A percentile compares a stretch with the other conserved stretches of the same genome.
phyloP scores from a whole-genome alignment of 768 basidiomycete species.

The Daedaleopsis sinensis region DNA sequence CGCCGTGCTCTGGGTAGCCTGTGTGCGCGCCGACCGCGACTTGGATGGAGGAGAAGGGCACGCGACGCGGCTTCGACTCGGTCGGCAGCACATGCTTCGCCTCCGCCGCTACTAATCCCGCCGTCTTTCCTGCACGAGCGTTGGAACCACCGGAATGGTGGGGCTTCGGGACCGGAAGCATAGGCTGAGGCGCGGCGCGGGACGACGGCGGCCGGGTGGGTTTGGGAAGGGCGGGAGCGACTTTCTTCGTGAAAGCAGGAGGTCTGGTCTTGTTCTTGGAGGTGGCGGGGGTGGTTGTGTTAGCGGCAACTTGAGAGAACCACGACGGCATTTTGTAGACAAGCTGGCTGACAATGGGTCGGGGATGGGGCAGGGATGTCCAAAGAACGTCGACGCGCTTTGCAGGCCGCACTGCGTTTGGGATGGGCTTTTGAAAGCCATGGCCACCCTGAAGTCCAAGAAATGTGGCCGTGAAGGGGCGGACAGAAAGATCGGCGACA shows the following conservation, averaged over 20 bases:
- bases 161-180: not conserved
- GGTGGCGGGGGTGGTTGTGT: not conserved
- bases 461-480: too few relatives aligned
- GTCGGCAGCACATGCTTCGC: not conserved
- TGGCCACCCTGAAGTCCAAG: not conserved
- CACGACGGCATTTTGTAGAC: not conserved
- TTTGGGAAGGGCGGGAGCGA: not conserved
- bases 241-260: not conserved
- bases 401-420: not conserved
- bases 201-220: not conserved
- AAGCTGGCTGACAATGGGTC: not conserved
- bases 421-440: not conserved
- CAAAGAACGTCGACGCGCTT: not conserved
- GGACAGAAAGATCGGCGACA: too few relatives aligned
- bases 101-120: not conserved
- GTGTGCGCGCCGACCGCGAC: not conserved
- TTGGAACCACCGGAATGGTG: not conserved
- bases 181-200: not conserved
- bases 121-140: not conserved
- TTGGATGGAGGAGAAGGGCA: slow-evolving; percentile 10
- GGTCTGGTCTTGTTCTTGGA: not conserved
- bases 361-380: not conserved
- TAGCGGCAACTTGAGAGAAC: not conserved
- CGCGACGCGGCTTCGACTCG: not conserved
- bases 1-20: not conserved